These are phyloP conservation scores for Umbilicaria muhlenbergii DNA, from an alignment of 495 filamentous ascomycete species.

Conservation along the genomic window DNA sequence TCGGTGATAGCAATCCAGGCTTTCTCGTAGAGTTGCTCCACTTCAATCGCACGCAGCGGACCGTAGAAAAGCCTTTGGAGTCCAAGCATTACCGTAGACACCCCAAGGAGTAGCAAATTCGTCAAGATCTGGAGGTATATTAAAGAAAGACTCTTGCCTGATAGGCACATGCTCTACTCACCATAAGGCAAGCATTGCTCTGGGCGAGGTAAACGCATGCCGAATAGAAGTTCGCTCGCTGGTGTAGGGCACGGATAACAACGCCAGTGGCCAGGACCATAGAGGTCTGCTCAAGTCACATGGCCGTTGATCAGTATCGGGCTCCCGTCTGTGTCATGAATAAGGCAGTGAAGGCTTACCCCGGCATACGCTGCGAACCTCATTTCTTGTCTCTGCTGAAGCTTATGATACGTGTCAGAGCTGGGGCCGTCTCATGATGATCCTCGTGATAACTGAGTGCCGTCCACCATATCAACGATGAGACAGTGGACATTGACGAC, in stretches of 20 bases:
- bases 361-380: slow-evolving; percentile 37
- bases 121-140: slow-evolving; percentile 52
- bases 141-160: slow-evolving; percentile 4
- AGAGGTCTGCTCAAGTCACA: slow-evolving; percentile 37
- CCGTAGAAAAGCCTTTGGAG: slow-evolving; percentile 86
- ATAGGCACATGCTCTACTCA: slow-evolving; percentile 22
- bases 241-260: slow-evolving; percentile 77
- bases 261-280: slow-evolving; percentile 66
- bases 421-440: too few relatives aligned
- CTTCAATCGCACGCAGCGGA: slow-evolving; percentile 79
- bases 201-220: slow-evolving; percentile 92
- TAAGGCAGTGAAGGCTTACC: slow-evolving; percentile 18
- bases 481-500: too few relatives aligned
- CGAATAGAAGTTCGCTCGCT: slow-evolving; percentile 93
- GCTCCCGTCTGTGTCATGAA: neutral
- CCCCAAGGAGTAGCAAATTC: slow-evolving; percentile 68
- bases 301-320: neutral
- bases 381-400: slow-evolving; percentile 17
- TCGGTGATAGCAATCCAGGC: slow-evolving; percentile 96
- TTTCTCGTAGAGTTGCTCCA: slow-evolving; percentile 92
- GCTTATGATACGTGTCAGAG: too few relatives aligned
- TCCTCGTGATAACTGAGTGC: too few relatives aligned
- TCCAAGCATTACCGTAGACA: slow-evolving; percentile 62
- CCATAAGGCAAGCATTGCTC: slow-evolving; percentile 89
- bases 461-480: too few relatives aligned